Evolutionary conservation across 2,329 filamentous ascomycete genomes (phyloP).

Genomic region (Penicillium brasilianum): DNA sequence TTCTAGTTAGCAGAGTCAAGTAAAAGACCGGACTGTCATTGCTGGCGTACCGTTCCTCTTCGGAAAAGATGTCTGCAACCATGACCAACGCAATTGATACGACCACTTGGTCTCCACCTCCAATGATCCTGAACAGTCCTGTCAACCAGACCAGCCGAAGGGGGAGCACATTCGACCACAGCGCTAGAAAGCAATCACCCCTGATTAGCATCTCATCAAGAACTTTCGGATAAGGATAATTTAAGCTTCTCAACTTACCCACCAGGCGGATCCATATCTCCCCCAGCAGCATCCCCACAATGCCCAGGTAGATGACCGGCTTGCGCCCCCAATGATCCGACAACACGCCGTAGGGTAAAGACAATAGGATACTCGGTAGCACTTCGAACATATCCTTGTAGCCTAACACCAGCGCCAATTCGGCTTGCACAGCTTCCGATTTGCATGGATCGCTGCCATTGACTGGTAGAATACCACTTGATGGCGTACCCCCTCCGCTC

Average conservation of each 20-base stretch:
- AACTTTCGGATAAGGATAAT: neutral
- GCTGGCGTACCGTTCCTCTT: constrained; percentile 35
- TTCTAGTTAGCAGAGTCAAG: constrained; percentile 5
- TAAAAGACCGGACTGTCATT: neutral
- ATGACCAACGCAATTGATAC: constrained; percentile 30
- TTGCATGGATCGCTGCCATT: constrained; percentile 31
- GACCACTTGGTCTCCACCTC: constrained; percentile 33
- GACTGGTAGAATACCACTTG: neutral
- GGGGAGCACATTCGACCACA: constrained; percentile 29
- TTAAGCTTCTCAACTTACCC: constrained; percentile 27
- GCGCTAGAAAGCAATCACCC: constrained; percentile 12
- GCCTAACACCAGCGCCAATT: constrained; percentile 37
- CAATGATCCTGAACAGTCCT: constrained; percentile 30
- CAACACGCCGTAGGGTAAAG: constrained; percentile 37
- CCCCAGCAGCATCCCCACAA: constrained; percentile 28
- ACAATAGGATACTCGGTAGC: constrained; percentile 36
- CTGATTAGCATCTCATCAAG: neutral
- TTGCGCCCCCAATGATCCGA: constrained; percentile 38
- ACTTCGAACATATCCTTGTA: constrained; percentile 35
- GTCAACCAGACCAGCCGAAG: constrained; percentile 37
- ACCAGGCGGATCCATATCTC: constrained; percentile 36
- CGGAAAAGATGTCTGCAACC: constrained; percentile 36
- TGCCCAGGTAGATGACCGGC: constrained; percentile 31
- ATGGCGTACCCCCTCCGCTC: constrained; percentile 5
- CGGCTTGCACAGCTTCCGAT: constrained; percentile 38